phyloP scores from a whole-genome alignment of 768 basidiomycete species.

The Suillus spraguei region DNA sequence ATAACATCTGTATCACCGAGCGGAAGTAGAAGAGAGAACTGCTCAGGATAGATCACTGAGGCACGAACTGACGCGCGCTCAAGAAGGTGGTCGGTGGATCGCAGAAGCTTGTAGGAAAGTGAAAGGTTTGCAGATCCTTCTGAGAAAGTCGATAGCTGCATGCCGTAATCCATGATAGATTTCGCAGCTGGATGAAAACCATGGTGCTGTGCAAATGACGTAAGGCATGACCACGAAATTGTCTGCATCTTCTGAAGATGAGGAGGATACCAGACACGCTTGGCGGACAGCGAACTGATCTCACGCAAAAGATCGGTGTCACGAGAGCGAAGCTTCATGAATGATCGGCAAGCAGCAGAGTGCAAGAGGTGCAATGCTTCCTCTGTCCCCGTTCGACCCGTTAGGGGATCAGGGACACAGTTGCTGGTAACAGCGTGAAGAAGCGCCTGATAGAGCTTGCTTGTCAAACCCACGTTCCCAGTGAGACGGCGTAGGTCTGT shows the following conservation, averaged over 20 bases:
- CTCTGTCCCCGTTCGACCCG: conserved; percentile 43
- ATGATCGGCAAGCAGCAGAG: conserved; percentile 42
- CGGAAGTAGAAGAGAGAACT: neutral
- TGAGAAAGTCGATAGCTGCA: no score
- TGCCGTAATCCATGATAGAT: no score
- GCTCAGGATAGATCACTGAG: neutral
- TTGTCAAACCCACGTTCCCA: conserved; percentile 24
- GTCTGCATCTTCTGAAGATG: conserved; percentile 42
- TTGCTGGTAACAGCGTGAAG: conserved; percentile 47
- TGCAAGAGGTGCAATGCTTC: conserved; percentile 44
- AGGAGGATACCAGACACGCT: conserved; percentile 40
- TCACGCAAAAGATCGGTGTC: conserved; percentile 35
- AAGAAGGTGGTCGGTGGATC: no score
- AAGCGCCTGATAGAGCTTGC: conserved; percentile 40
- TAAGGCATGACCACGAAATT: conserved; percentile 17
- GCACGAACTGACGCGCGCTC: neutral
- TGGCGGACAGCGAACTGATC: conserved; percentile 39
- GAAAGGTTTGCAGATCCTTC: no score
- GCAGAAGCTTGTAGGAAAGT: no score
- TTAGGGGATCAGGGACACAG: conserved; percentile 47
- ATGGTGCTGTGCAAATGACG: no score
- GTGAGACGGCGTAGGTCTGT: no score
- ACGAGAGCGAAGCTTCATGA: conserved; percentile 34
- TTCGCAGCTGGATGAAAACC: no score
- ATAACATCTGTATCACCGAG: neutral